Conservation (phyloP, 2,329 filamentous ascomycete genomes). For the Aspergillus neoniger region DNA sequence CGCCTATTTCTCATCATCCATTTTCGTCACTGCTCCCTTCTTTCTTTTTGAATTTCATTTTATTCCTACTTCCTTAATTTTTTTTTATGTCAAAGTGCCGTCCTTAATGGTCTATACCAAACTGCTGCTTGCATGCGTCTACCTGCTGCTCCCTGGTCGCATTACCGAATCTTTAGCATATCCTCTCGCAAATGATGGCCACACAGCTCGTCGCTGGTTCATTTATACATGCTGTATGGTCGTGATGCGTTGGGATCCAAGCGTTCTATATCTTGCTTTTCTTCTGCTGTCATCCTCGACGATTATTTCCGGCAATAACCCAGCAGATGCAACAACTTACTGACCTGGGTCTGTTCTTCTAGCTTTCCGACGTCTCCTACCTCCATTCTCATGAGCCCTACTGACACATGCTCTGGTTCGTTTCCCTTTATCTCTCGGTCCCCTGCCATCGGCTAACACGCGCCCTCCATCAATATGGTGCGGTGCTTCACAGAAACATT, state of each 20-base stretch:
- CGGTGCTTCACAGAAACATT: conserved; percentile 33
- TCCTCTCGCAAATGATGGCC: conserved; percentile 12
- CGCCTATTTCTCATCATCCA: neutral
- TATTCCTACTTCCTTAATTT: neutral
- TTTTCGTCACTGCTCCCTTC: conserved; percentile 11
- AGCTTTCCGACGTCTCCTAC: conserved; percentile 55
- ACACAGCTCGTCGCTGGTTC: conserved; percentile 8
- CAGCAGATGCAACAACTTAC: conserved; percentile 10
- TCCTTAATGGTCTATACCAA: conserved; percentile 20
- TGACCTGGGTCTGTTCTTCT: conserved; percentile 29
- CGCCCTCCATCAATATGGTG: conserved; percentile 21
- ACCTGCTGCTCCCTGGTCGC: conserved; percentile 13
- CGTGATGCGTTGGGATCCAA: conserved; percentile 13
- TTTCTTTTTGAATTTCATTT: conserved; percentile 8
- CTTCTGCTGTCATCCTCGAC: conserved; percentile 5
- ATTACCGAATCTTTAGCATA: conserved; percentile 15
- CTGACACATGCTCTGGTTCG: conserved; percentile 58
- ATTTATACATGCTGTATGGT: conserved; percentile 17
- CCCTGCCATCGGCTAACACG: neutral
- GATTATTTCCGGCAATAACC: neutral
- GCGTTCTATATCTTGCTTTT: conserved; percentile 9
- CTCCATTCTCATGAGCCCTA: conserved; percentile 50
- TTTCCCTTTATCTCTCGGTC: conserved; percentile 25
- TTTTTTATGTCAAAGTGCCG: conserved; percentile 6
- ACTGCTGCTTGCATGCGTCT: conserved; percentile 33